Evolutionary conservation across 768 basidiomycete genomes (phyloP).

Genomic region (Suillus subalutaceus): DNA sequence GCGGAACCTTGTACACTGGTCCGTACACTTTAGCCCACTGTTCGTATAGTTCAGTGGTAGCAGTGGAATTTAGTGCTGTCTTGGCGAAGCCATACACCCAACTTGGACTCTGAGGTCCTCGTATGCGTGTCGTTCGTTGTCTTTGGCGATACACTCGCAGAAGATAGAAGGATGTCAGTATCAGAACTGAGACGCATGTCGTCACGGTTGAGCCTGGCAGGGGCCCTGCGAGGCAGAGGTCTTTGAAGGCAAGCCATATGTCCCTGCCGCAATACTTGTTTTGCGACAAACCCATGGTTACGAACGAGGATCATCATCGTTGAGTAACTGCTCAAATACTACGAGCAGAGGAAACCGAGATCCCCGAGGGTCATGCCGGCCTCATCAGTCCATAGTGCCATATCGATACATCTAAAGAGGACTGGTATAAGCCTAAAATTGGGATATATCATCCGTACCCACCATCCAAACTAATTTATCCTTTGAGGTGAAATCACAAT

Average conservation of each 20-base stretch:
- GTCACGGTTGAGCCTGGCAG: neutral
- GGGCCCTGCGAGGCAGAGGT: neutral
- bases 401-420: too few species aligned
- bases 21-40: neutral
- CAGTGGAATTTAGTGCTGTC: neutral
- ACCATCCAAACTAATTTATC: too few species aligned
- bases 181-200: neutral
- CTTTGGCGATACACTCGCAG: neutral
- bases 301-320: too few species aligned
- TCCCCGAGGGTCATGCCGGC: too few species aligned
- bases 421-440: too few species aligned
- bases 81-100: neutral
- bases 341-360: too few species aligned
- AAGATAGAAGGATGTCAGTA: neutral
- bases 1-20: neutral
- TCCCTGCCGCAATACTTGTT: neutral
- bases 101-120: neutral
- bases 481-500: too few species aligned
- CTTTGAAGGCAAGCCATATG: neutral
- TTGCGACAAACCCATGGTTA: too few species aligned
- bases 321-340: too few species aligned
- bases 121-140: neutral
- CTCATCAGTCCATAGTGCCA: too few species aligned
- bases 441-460: too few species aligned
- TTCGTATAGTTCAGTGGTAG: neutral